A percentile compares a stretch with the other conserved stretches of the same genome.
These are phyloP conservation scores for Phyllosticta citribraziliensis DNA, from an alignment of 2,329 filamentous ascomycete genomes.

Conservation along the genomic window DNA sequence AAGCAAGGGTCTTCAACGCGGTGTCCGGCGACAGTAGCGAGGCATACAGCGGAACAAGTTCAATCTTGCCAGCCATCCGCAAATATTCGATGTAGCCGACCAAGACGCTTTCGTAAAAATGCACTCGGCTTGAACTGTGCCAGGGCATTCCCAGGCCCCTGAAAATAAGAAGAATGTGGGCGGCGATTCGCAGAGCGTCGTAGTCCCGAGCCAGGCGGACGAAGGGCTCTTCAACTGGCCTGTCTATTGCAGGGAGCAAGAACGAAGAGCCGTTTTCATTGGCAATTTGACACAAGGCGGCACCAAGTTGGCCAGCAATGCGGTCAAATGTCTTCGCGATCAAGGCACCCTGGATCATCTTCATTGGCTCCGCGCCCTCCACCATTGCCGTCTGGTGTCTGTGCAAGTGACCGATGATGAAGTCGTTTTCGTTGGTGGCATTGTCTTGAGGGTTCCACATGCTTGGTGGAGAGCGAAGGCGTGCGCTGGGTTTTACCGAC, in stretches of 20 bases:
- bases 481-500: constrained; percentile 36
- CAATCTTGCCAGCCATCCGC: constrained; percentile 59
- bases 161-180: constrained; percentile 55
- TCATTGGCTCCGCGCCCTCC: constrained; percentile 49
- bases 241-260: constrained; percentile 6
- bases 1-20: constrained; percentile 61
- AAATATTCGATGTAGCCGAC: constrained; percentile 75
- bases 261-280: constrained; percentile 14
- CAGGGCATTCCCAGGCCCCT: constrained; percentile 47
- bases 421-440: constrained; percentile 38
- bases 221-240: constrained; percentile 18
- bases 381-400: neutral
- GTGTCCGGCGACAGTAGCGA: constrained; percentile 60
- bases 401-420: constrained; percentile 48
- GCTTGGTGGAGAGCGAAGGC: constrained; percentile 55
- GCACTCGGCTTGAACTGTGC: constrained; percentile 26
- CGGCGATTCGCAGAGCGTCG: constrained; percentile 35
- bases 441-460: constrained; percentile 54
- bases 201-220: constrained; percentile 29
- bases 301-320: constrained; percentile 34
- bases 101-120: constrained; percentile 62
- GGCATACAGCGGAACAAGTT: constrained; percentile 80
- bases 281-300: constrained; percentile 31
- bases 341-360: constrained; percentile 66
- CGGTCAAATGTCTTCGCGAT: constrained; percentile 50